These are phyloP conservation scores for Cyclospora cayetanensis DNA, from an alignment of 169 alveolate genomes.

Conservation along the genomic window DNA sequence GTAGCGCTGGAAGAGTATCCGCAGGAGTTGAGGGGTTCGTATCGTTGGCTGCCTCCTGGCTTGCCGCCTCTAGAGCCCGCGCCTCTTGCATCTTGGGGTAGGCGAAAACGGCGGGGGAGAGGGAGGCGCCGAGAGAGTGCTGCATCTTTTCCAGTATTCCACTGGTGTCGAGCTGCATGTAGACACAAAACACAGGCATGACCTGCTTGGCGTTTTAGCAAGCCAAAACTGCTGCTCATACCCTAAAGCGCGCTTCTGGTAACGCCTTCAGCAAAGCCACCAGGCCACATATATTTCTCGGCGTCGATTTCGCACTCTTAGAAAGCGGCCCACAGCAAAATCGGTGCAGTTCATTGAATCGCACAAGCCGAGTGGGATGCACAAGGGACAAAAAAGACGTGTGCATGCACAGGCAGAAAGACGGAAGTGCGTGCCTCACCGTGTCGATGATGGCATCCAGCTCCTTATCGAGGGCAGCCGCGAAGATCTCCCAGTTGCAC, in stretches of 20 bases:
- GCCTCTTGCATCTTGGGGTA: neutral
- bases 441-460: neutral
- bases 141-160: neutral
- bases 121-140: neutral
- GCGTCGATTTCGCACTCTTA: too few relatives aligned
- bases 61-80: neutral
- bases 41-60: neutral
- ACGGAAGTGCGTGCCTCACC: neutral
- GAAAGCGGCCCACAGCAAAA: too few relatives aligned
- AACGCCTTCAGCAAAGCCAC: too few relatives aligned
- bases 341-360: too few relatives aligned
- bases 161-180: neutral
- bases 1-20: neutral
- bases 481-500: slow-evolving; percentile 16
- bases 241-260: too few relatives aligned
- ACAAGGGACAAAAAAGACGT: neutral
- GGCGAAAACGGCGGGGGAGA: neutral
- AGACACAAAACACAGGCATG: too few relatives aligned
- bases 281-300: too few relatives aligned
- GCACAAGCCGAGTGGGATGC: too few relatives aligned
- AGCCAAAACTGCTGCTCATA: too few relatives aligned
- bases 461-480: slow-evolving; percentile 4
- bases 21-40: neutral
- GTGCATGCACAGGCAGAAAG: neutral
- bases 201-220: too few relatives aligned